Evolutionary conservation across 495 filamentous ascomycete genomes (phyloP).

Genomic region (Penicillium lagena): DNA sequence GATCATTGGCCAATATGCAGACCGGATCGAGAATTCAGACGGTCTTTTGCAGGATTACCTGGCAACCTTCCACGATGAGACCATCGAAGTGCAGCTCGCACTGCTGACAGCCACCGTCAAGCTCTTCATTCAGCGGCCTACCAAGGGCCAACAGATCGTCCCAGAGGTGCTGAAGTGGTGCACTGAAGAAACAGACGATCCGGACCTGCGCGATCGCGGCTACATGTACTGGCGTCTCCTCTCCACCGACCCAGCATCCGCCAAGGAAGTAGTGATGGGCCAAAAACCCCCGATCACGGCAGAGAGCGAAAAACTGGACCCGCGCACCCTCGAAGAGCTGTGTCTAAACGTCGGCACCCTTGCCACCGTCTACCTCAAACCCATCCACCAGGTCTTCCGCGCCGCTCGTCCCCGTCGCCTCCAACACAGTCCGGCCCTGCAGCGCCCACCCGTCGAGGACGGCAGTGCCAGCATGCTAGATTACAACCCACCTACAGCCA

Average conservation of each 20-base stretch:
- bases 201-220: conserved; percentile 88
- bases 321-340: conserved; percentile 89
- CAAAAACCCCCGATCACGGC: conserved; percentile 95
- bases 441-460: conserved; percentile 55
- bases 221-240: conserved; percentile 99
- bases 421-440: conserved; percentile 75
- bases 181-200: conserved; percentile 97
- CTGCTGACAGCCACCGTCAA: conserved; percentile 96
- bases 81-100: conserved; percentile 89
- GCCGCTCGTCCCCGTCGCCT: conserved; percentile 74
- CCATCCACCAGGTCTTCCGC: conserved; percentile 96
- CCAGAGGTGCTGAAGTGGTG: conserved; percentile 98
- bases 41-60: conserved; percentile 92
- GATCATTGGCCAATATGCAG: conserved; percentile 98
- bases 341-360: conserved; percentile 94
- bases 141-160: conserved; percentile 88
- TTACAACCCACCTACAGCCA: conserved; percentile 18
- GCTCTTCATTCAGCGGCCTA: conserved; percentile 94
- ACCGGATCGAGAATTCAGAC: conserved; percentile 93
- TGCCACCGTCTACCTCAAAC: conserved; percentile 95
- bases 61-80: conserved; percentile 87
- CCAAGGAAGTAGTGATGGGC: conserved; percentile 89
- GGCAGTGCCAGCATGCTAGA: conserved; percentile 22
- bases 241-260: conserved; percentile 84
- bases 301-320: conserved; percentile 90